phyloP scores from a whole-genome alignment of 2,329 filamentous ascomycete species.

The Fusarium pininemorale region DNA sequence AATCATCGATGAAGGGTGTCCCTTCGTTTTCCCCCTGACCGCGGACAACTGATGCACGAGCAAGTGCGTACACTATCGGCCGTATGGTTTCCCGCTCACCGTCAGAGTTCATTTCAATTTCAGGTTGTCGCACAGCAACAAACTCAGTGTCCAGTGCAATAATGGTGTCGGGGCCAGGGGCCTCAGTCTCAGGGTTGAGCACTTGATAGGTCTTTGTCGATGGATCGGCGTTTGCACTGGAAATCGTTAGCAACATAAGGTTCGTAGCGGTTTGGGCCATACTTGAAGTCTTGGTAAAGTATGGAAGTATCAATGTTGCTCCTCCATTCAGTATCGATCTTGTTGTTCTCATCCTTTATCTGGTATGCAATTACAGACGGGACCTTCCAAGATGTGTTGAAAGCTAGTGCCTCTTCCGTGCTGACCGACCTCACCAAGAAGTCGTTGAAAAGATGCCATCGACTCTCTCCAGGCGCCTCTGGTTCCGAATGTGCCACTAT shows the following conservation, averaged over 20 bases:
- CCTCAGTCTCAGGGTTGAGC: conserved; percentile 68
- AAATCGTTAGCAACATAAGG: conserved; percentile 5
- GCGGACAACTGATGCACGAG: conserved; percentile 90
- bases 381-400: conserved; percentile 91
- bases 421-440: conserved; percentile 87
- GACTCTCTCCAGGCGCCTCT: conserved; percentile 67
- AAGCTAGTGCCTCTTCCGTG: conserved; percentile 84
- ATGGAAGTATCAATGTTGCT: conserved; percentile 83
- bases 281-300: conserved; percentile 76
- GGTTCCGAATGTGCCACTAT: conserved; percentile 73
- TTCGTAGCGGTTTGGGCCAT: conserved; percentile 33
- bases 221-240: conserved; percentile 52
- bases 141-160: conserved; percentile 97
- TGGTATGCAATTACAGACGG: conserved; percentile 91
- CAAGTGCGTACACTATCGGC: conserved; percentile 88
- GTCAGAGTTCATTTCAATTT: conserved; percentile 96
- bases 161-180: conserved; percentile 75
- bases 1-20: conserved; percentile 94
- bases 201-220: conserved; percentile 66
- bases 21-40: conserved; percentile 82
- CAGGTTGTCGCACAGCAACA: conserved; percentile 88
- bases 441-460: conserved; percentile 98
- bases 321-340: conserved; percentile 88
- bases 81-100: conserved; percentile 90
- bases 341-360: conserved; percentile 80